These are phyloP conservation scores for Plasmodium reichenowi DNA, from an alignment of 169 alveolate genomes.

Conservation along the genomic window DNA sequence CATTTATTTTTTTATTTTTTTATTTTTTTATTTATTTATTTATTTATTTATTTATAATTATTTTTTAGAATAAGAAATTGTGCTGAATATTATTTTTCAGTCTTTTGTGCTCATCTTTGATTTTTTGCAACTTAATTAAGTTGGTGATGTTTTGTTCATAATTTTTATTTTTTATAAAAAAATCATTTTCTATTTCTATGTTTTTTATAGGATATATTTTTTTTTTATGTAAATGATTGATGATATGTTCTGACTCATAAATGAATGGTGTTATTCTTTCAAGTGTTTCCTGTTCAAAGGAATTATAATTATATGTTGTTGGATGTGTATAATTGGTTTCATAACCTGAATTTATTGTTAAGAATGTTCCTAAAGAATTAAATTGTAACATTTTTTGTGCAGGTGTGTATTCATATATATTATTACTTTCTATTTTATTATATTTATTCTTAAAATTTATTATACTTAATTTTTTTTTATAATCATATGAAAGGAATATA, in stretches of 20 bases:
- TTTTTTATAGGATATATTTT: background rate
- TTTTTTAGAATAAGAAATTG: background rate
- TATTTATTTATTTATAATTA: background rate
- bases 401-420: slow-evolving; percentile 16
- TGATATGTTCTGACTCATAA: slow-evolving; percentile 40
- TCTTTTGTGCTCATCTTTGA: slow-evolving; percentile 30
- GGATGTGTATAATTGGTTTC: too few relatives aligned
- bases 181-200: slow-evolving; percentile 33
- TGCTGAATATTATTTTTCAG: background rate
- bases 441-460: slow-evolving; percentile 50
- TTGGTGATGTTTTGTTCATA: slow-evolving; percentile 47
- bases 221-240: slow-evolving; percentile 41
- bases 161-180: slow-evolving; percentile 34
- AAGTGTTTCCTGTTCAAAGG: slow-evolving; percentile 32
- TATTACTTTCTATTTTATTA: background rate
- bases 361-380: slow-evolving; percentile 40
- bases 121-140: slow-evolving; percentile 12
- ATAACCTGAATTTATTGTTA: background rate
- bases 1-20: background rate
- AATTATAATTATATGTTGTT: background rate
- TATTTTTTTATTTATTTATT: background rate
- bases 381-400: slow-evolving; percentile 56
- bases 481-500: slow-evolving; percentile 59
- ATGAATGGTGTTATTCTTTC: slow-evolving; percentile 61
- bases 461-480: slow-evolving; percentile 40